Conservation (phyloP, 2,329 filamentous ascomycete species). For the Dactylellina parvicollis region DNA sequence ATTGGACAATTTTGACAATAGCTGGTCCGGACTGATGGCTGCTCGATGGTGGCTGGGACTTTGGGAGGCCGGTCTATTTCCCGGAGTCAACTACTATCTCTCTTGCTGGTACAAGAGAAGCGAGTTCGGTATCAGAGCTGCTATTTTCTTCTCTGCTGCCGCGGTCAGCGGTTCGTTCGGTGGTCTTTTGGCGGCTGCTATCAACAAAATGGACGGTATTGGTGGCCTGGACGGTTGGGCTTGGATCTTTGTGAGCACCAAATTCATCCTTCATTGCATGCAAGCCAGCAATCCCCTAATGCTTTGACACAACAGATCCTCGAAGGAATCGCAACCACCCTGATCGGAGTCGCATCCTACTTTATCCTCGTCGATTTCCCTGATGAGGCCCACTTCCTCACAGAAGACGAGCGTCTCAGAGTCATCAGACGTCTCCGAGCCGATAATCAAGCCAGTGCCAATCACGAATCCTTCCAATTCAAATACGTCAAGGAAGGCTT, state of each 20-base stretch:
- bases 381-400: constrained; percentile 77
- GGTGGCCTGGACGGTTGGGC: constrained; percentile 69
- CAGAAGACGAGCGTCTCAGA: constrained; percentile 73
- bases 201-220: constrained; percentile 74
- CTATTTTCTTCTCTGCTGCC: constrained; percentile 75
- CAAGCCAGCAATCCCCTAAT: too few species aligned
- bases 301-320: constrained; percentile 64
- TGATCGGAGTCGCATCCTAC: constrained; percentile 75
- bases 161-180: constrained; percentile 82
- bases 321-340: constrained; percentile 75
- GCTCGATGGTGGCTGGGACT: constrained; percentile 77
- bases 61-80: constrained; percentile 78
- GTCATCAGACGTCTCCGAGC: constrained; percentile 75
- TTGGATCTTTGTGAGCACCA: constrained; percentile 68
- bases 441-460: constrained; percentile 78
- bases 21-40: constrained; percentile 72
- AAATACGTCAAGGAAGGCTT: constrained; percentile 76
- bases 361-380: constrained; percentile 88
- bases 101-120: constrained; percentile 84
- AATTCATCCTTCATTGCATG: too few species aligned
- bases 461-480: constrained; percentile 78
- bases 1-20: background rate
- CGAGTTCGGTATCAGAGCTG: constrained; percentile 80
- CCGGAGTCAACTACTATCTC: constrained; percentile 81
- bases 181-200: constrained; percentile 77